phyloP scores from a whole-genome alignment of 345 rosid species.

The Noccaea bulbosa region DNA sequence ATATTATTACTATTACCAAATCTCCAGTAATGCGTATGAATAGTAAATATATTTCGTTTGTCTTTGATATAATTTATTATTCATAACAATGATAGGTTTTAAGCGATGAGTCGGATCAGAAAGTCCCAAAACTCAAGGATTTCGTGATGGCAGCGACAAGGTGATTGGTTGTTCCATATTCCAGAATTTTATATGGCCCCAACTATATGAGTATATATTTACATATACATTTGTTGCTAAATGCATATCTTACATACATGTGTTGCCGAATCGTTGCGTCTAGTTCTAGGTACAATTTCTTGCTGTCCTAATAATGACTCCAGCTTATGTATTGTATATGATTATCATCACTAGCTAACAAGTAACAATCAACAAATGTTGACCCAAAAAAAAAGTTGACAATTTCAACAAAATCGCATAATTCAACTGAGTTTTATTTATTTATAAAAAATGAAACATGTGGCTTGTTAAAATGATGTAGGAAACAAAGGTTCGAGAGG shows the following conservation, averaged over 20 bases:
- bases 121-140: constrained; percentile 62
- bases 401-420: neutral
- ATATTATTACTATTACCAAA: neutral
- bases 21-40: constrained; percentile 20
- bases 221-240: neutral
- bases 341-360: constrained; percentile 9
- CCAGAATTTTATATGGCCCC: neutral
- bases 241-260: neutral
- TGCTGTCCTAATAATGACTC: constrained; percentile 9
- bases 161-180: constrained; percentile 42
- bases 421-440: neutral
- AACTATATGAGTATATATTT: neutral
- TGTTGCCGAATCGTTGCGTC: neutral
- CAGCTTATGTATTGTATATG: neutral
- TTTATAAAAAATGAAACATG: neutral
- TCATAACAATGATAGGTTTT: constrained; percentile 49
- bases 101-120: constrained; percentile 57
- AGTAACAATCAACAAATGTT: neutral
- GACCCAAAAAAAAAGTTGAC: constrained; percentile 8
- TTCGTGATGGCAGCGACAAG: constrained; percentile 91
- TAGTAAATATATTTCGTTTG: neutral
- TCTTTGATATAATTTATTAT: neutral
- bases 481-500: constrained; percentile 81
- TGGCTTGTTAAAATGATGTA: constrained; percentile 23
- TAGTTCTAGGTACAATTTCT: constrained; percentile 13